Evolutionary conservation across 2,329 filamentous ascomycete species (phyloP).

Genomic region (Botryotinia narcissicola): DNA sequence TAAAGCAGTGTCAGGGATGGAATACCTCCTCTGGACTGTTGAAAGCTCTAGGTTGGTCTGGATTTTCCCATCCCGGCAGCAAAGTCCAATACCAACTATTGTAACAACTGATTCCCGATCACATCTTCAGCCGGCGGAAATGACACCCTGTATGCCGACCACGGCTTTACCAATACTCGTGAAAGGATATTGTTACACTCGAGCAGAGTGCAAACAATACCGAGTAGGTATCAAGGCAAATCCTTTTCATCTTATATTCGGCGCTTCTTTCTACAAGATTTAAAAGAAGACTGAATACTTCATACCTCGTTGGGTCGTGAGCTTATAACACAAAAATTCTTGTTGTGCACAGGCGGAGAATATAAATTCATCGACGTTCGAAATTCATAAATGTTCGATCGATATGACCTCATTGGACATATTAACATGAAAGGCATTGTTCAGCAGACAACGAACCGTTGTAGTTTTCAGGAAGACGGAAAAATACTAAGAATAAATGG

Average conservation of each 20-base stretch:
- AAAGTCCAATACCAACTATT: background rate
- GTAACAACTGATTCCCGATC: background rate
- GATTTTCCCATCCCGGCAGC: background rate
- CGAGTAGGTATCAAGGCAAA: background rate
- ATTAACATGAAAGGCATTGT: background rate
- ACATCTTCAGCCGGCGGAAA: background rate
- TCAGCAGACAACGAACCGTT: background rate
- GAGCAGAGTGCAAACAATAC: background rate
- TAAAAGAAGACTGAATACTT: background rate
- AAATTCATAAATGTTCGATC: background rate
- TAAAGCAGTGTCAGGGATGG: background rate
- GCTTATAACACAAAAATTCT: background rate
- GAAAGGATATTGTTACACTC: background rate
- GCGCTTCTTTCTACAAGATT: background rate
- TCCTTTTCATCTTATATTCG: background rate
- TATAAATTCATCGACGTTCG: background rate
- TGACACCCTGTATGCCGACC: background rate
- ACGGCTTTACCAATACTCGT: background rate
- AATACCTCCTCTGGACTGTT: background rate
- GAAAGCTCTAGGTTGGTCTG: background rate
- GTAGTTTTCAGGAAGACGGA: background rate
- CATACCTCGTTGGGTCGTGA: background rate
- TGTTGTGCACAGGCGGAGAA: background rate
- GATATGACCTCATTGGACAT: constrained; percentile 12
- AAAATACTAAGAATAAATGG: background rate